Conservation (phyloP, 257 asterid species). For the Galeopsis tetrahit region DNA sequence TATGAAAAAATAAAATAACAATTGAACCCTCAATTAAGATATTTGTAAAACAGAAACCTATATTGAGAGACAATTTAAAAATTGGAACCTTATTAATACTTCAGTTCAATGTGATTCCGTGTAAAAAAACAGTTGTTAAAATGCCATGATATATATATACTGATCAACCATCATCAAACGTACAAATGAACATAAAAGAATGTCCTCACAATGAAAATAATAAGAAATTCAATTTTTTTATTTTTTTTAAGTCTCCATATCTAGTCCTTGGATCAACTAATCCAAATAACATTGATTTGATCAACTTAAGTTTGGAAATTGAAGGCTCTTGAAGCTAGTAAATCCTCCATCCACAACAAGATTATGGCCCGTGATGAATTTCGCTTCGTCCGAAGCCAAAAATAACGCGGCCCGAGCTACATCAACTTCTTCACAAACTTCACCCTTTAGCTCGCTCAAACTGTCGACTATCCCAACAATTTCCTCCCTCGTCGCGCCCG, state of each 20-base stretch:
- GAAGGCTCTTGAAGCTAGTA: slow-evolving; percentile 39
- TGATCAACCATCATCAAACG: not conserved
- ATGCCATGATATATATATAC: not conserved
- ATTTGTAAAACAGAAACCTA: no score
- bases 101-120: no score
- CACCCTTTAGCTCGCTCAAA: slow-evolving; percentile 40
- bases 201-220: not conserved
- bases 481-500: slow-evolving; percentile 7
- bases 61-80: no score
- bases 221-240: not conserved
- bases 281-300: not conserved
- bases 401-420: slow-evolving; percentile 43
- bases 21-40: no score
- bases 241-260: no score
- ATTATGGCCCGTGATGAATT: slow-evolving; percentile 44
- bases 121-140: not conserved
- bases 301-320: slow-evolving; percentile 25
- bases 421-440: slow-evolving; percentile 38
- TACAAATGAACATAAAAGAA: slow-evolving; percentile 6
- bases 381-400: slow-evolving; percentile 46
- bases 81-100: no score
- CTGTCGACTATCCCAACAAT: slow-evolving; percentile 33
- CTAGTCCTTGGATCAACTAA: not conserved
- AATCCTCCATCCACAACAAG: slow-evolving; percentile 50
- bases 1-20: no score